Evolutionary conservation across 164 flowering plant species (phyloP).

Genomic region (Vitis rupestris): DNA sequence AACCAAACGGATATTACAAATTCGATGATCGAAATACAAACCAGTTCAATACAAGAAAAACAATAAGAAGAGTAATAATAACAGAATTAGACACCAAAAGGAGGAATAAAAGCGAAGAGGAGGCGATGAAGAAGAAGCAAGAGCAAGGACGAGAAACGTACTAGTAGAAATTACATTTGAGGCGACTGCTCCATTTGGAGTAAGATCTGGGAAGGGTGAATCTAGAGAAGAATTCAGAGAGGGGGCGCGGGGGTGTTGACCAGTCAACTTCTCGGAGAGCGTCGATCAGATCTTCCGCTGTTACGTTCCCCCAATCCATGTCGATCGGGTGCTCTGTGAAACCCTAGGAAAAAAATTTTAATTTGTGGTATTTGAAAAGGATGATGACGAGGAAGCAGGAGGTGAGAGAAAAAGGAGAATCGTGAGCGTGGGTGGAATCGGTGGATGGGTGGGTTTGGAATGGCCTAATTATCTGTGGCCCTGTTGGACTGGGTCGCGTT

Average conservation of each 20-base stretch:
- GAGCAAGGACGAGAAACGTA: constrained; percentile 19
- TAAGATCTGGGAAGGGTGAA: constrained; percentile 74
- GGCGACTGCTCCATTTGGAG: constrained; percentile 81
- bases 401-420: not conserved
- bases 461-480: too few relatives aligned
- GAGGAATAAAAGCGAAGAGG: too few relatives aligned
- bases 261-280: constrained; percentile 93
- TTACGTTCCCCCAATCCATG: constrained; percentile 76
- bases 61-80: too few relatives aligned
- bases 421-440: not conserved
- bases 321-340: not conserved
- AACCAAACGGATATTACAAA: constrained; percentile 4
- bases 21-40: too few relatives aligned
- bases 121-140: too few relatives aligned
- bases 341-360: not conserved
- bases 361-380: not conserved
- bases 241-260: constrained; percentile 91
- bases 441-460: too few relatives aligned
- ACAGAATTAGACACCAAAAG: too few relatives aligned
- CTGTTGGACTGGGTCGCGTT: too few relatives aligned
- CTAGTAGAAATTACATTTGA: constrained; percentile 94
- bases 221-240: constrained; percentile 81
- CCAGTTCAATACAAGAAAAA: too few relatives aligned
- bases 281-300: constrained; percentile 78
- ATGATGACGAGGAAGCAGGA: not conserved